A percentile compares a stretch with the other conserved stretches of the same genome.
These are phyloP conservation scores for Rheum nobile DNA, from an alignment of 148 eudicot genomes.

Conservation along the genomic window DNA sequence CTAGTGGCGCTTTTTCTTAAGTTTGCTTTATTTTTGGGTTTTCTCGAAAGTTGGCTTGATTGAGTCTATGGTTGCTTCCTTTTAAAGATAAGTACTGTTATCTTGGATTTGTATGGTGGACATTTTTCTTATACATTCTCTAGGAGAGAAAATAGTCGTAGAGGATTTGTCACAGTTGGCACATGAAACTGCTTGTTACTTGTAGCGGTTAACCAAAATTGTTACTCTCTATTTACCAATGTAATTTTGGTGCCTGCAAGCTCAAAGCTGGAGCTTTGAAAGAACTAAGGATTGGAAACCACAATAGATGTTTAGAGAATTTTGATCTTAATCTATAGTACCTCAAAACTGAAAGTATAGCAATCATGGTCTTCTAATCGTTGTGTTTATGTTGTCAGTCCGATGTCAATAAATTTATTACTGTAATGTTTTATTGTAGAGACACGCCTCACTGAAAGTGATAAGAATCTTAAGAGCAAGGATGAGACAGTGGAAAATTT, in stretches of 20 bases:
- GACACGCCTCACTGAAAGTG: conserved; percentile 38
- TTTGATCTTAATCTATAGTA: background rate
- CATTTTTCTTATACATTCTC: background rate
- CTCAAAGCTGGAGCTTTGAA: background rate
- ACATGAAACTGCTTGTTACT: background rate
- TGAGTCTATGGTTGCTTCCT: background rate
- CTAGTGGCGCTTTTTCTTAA: background rate
- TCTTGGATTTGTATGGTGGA: background rate
- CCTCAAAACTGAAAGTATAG: background rate
- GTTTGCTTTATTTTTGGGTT: background rate
- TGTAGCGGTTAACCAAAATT: background rate
- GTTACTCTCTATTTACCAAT: background rate
- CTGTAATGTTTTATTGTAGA: conserved; percentile 22
- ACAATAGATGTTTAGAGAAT: background rate
- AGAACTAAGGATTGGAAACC: background rate
- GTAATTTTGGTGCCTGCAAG: background rate
- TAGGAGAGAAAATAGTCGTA: background rate
- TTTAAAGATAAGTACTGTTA: background rate
- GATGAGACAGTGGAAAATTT: conserved; percentile 45
- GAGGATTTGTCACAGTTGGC: background rate
- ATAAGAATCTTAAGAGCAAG: conserved; percentile 36
- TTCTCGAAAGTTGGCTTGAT: background rate
- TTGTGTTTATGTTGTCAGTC: background rate
- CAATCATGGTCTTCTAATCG: background rate
- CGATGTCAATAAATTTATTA: background rate